Conservation (phyloP, 2,329 filamentous ascomycete genomes). For the Colletotrichum sp. region DNA sequence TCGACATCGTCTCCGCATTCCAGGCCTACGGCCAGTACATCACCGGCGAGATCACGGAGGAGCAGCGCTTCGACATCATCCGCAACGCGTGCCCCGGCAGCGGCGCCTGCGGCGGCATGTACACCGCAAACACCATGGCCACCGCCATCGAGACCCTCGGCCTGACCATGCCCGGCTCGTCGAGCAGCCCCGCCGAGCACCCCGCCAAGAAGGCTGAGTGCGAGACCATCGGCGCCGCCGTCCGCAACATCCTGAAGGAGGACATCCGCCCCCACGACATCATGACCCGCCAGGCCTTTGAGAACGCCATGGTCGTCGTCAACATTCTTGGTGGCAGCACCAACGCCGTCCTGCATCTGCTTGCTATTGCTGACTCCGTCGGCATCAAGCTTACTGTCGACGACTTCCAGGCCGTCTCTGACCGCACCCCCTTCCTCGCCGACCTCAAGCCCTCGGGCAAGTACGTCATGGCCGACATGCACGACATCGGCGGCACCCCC, state of each 20-base stretch:
- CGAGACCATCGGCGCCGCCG: conserved; percentile 71
- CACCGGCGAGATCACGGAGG: conserved; percentile 87
- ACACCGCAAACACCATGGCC: conserved; percentile 93
- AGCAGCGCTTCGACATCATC: conserved; percentile 93
- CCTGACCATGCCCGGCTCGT: conserved; percentile 82
- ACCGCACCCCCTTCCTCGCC: conserved; percentile 79
- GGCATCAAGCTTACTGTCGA: conserved; percentile 84
- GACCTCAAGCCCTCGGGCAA: conserved; percentile 87
- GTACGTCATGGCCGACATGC: conserved; percentile 84
- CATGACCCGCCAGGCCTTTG: conserved; percentile 80
- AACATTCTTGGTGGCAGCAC: conserved; percentile 86
- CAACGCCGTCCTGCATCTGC: conserved; percentile 84
- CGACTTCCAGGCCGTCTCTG: conserved; percentile 83
- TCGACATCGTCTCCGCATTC: conserved; percentile 97
- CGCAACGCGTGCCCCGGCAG: conserved; percentile 77
- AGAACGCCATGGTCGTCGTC: conserved; percentile 84
- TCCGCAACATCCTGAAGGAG: conserved; percentile 76
- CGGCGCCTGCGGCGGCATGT: conserved; percentile 86
- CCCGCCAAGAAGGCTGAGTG: conserved; percentile 76
- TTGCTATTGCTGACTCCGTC: conserved; percentile 82
- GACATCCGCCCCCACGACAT: conserved; percentile 81
- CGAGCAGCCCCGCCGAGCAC: conserved; percentile 79
- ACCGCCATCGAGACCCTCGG: conserved; percentile 93
- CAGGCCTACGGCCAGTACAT: conserved; percentile 97
- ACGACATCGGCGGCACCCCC: conserved; percentile 86